These are phyloP conservation scores for Calonectria fujianensis DNA, from an alignment of 2,329 filamentous ascomycete genomes.

Conservation along the genomic window DNA sequence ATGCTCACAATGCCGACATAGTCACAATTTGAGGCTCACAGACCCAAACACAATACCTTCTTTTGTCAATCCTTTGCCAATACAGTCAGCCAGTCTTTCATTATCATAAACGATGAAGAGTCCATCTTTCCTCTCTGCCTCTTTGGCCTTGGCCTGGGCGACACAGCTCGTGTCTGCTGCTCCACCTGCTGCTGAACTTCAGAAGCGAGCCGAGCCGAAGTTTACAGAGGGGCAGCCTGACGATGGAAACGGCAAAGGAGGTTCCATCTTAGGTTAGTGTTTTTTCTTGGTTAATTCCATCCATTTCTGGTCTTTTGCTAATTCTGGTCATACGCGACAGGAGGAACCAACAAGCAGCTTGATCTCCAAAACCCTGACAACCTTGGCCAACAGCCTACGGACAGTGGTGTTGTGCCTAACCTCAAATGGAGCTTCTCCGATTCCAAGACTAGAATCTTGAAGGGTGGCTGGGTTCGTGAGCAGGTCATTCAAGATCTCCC, in stretches of 20 bases:
- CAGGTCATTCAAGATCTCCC: constrained; percentile 81
- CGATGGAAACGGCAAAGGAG: constrained; percentile 71
- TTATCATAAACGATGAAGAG: constrained; percentile 38
- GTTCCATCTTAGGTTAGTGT: constrained; percentile 72
- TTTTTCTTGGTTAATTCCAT: not conserved
- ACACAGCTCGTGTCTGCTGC: constrained; percentile 37
- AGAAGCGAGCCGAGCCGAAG: constrained; percentile 51
- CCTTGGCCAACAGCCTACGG: constrained; percentile 76
- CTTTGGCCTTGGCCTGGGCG: constrained; percentile 41
- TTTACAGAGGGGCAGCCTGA: constrained; percentile 53
- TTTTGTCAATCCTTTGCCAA: not conserved
- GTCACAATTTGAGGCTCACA: not conserved
- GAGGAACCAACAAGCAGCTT: constrained; percentile 77
- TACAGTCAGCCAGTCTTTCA: not conserved
- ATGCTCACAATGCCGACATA: not conserved
- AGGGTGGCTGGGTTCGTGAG: constrained; percentile 80
- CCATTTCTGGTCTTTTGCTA: not conserved
- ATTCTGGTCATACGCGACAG: constrained; percentile 60
- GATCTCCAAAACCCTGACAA: constrained; percentile 79
- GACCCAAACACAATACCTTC: not conserved
- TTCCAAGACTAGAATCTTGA: constrained; percentile 77
- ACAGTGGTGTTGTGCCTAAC: constrained; percentile 79
- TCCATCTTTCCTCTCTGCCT: constrained; percentile 39
- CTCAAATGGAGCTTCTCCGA: constrained; percentile 83
- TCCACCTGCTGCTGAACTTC: constrained; percentile 34